phyloP scores from a whole-genome alignment of 2,329 filamentous ascomycete species.

The Ophiostoma sp. region DNA sequence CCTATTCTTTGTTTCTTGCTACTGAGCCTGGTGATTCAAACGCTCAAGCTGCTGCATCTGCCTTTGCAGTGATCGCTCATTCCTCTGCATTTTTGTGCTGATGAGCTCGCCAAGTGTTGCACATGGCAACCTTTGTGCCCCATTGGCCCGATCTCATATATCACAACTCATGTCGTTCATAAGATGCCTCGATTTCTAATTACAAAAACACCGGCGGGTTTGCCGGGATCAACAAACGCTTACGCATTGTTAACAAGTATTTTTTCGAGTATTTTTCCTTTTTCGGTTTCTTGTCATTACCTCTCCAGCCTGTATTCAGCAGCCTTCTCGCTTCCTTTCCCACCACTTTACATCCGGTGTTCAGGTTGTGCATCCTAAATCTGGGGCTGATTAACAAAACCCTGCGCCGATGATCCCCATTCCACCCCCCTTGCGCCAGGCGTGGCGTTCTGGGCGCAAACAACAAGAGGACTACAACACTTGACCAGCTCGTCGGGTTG shows the following conservation, averaged over 20 bases:
- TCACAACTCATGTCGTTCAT: not conserved
- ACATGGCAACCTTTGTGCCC: slow-evolving; percentile 3
- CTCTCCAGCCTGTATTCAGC: not conserved
- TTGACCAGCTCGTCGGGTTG: slow-evolving; percentile 3
- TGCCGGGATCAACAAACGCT: not conserved
- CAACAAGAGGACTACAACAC: slow-evolving; percentile 3
- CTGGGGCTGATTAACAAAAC: not conserved
- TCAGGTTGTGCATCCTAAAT: not conserved
- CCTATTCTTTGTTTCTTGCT: not conserved
- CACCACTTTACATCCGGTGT: not conserved
- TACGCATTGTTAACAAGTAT: not conserved
- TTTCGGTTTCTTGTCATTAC: not conserved
- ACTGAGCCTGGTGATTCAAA: not conserved
- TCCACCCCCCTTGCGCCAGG: slow-evolving; percentile 9
- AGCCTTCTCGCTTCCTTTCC: not conserved
- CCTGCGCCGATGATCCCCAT: slow-evolving; percentile 6
- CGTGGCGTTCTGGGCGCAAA: slow-evolving; percentile 5
- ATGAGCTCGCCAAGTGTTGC: not conserved
- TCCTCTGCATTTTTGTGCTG: not conserved
- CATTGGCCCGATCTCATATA: not conserved
- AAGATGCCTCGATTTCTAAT: not conserved
- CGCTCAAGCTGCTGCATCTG: not conserved
- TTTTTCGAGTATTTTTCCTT: not conserved
- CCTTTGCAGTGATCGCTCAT: not conserved
- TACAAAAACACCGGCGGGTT: not conserved